Percentiles rank a stretch among this genome's conserved stretches.
phyloP scores from a whole-genome alignment of 2,329 filamentous ascomycete genomes.

The Parastagonospora nodorum region DNA sequence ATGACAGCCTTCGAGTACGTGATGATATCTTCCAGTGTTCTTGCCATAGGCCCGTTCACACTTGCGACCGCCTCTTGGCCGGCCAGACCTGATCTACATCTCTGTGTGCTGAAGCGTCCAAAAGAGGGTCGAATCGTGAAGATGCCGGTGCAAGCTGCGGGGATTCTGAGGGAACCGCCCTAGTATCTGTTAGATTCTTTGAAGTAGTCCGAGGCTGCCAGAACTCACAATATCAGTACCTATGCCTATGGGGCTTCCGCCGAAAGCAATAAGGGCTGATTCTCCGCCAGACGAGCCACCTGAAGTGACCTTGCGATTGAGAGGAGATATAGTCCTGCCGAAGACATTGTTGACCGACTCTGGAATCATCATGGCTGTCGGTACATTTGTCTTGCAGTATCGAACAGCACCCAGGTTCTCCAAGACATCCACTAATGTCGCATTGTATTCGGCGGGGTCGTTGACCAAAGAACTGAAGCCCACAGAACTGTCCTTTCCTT shows the following conservation, averaged over 20 bases:
- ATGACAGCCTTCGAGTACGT: constrained; percentile 51
- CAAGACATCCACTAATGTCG: constrained; percentile 63
- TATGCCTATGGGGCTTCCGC: constrained; percentile 64
- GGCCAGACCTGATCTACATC: constrained; percentile 61
- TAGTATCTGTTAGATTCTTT: constrained; percentile 11
- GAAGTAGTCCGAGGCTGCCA: too few species aligned
- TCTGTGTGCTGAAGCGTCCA: constrained; percentile 64
- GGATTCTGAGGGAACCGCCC: constrained; percentile 61
- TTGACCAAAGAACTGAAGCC: constrained; percentile 68
- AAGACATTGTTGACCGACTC: constrained; percentile 70
- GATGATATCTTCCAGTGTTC: constrained; percentile 58
- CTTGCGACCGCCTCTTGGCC: constrained; percentile 69
- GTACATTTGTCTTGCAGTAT: constrained; percentile 74
- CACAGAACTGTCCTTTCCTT: constrained; percentile 64
- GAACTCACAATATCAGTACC: constrained; percentile 64
- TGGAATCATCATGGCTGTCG: constrained; percentile 71
- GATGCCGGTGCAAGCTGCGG: constrained; percentile 63
- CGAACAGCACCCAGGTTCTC: constrained; percentile 66
- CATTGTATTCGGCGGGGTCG: constrained; percentile 61
- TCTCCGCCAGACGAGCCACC: constrained; percentile 73
- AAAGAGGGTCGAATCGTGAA: constrained; percentile 62
- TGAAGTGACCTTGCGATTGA: constrained; percentile 62
- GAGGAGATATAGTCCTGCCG: constrained; percentile 66
- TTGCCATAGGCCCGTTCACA: constrained; percentile 67
- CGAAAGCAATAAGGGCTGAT: constrained; percentile 64